Evolutionary conservation across 2,329 filamentous ascomycete genomes (phyloP).

Genomic region (Tympanopsis confertula): DNA sequence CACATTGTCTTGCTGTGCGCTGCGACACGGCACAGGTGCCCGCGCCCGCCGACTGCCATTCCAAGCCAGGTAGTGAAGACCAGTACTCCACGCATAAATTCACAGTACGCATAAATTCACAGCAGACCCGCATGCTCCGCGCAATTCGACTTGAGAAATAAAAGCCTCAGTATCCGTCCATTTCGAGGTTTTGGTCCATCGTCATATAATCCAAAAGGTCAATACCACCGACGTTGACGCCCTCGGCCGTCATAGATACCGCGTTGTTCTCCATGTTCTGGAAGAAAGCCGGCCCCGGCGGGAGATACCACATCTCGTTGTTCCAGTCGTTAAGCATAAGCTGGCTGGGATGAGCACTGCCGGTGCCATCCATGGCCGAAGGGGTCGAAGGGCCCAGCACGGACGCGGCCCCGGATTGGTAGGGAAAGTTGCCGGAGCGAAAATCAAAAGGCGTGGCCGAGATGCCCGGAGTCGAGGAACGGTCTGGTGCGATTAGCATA

Average conservation of each 20-base stretch:
- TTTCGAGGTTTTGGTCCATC: neutral
- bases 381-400: slow-evolving; percentile 37
- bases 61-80: too few relatives aligned
- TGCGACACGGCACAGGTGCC: too few relatives aligned
- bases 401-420: slow-evolving; percentile 31
- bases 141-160: too few relatives aligned
- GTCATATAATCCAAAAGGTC: slow-evolving; percentile 49
- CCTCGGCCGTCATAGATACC: slow-evolving; percentile 56
- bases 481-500: slow-evolving; percentile 3
- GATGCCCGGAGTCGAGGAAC: slow-evolving; percentile 34
- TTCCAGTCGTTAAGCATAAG: slow-evolving; percentile 36
- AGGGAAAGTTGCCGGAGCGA: slow-evolving; percentile 40
- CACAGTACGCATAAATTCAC: too few relatives aligned
- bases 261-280: slow-evolving; percentile 48
- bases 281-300: slow-evolving; percentile 51
- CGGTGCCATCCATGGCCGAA: slow-evolving; percentile 16
- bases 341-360: slow-evolving; percentile 29
- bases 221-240: slow-evolving; percentile 54
- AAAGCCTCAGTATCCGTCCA: neutral
- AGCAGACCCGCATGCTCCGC: too few relatives aligned
- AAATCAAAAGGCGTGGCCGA: slow-evolving; percentile 54
- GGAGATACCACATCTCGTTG: slow-evolving; percentile 57
- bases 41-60: too few relatives aligned
- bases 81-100: too few relatives aligned
- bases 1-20: too few relatives aligned